Conservation (phyloP, 2,329 filamentous ascomycete genomes). For the Nemania sp. region DNA sequence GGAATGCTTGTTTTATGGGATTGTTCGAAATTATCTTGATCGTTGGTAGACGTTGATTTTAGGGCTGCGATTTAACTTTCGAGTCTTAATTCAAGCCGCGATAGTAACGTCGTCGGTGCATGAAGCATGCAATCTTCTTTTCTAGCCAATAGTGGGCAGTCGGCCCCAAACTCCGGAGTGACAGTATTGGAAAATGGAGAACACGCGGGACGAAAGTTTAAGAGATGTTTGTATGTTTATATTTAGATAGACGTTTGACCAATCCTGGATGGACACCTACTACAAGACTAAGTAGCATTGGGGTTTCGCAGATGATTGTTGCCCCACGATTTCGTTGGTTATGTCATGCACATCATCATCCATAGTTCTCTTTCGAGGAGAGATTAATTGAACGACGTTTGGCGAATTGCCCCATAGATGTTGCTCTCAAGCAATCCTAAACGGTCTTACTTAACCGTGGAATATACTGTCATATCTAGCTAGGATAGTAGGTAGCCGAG, state of each 20-base stretch:
- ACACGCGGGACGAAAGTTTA: background rate
- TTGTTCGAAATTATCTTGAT: too few species aligned
- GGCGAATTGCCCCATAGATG: too few species aligned
- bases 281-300: constrained; percentile 12
- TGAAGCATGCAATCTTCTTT: constrained; percentile 9
- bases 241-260: background rate
- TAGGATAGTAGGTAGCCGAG: too few species aligned
- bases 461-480: too few species aligned
- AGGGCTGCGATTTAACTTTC: background rate
- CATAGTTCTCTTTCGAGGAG: background rate
- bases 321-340: constrained; percentile 36
- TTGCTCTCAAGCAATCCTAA: too few species aligned
- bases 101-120: constrained; percentile 9
- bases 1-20: constrained; percentile 1
- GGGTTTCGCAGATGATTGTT: too few species aligned
- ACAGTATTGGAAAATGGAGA: too few species aligned
- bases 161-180: background rate
- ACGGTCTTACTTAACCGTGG: too few species aligned
- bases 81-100: background rate
- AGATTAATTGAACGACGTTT: background rate
- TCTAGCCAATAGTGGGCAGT: constrained; percentile 11
- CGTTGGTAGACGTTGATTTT: constrained; percentile 20
- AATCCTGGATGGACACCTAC: constrained; percentile 1
- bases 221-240: background rate
- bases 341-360: constrained; percentile 15